Evolutionary conservation across 371 early-diverging fungal genomes (phyloP), one percentile per base, ranked within the genome.

Genomic region (Mucor sp.): DNA sequence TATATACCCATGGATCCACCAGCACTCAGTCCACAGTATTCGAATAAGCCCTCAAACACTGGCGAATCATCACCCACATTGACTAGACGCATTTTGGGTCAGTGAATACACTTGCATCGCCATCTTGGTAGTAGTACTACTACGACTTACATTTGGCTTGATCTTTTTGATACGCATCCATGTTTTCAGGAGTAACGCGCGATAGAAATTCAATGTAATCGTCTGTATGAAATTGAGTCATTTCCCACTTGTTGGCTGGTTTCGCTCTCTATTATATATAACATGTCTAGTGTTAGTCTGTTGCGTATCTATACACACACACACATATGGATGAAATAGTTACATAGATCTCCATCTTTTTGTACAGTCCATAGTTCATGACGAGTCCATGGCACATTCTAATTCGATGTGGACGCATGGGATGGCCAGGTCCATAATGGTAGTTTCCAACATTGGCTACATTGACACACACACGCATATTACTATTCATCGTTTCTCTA

Each of bases 401-500:
- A 63, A 98, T 91, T 61, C 99, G 86, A 68, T 95, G 93, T 32
- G 99, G 99, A 71, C 98, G 97, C 99, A 99, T 99, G n/a, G 97
- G 97, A 74, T 96, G 97, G 12, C 88, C 88, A 55, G 84, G 81
- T 14, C 89, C 90, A 71, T 90, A 90, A 76, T 90, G 90, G 58
- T 87, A 90, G 62, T 90, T 90, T 27, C 85, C 85, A 25, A 85
- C 85, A 66, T 85, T 82, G 67, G 80, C 77, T 88, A 80, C 14
- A 48, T 30, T 1, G 19, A 17, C 3, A 19, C 2, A 58, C 14
- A 58, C 12, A 25, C 8, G 3, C n/a, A 68, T 9, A 25, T 48
- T 28, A 55, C 0, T 17, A 27, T 30, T 28, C 3, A 28, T 15
- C 30, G 2, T 6, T 27, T 19, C 4, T 17, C 28, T 25, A 6